Conservation (phyloP, 2,329 filamentous ascomycete genomes). For the Aspergillus melleus region DNA sequence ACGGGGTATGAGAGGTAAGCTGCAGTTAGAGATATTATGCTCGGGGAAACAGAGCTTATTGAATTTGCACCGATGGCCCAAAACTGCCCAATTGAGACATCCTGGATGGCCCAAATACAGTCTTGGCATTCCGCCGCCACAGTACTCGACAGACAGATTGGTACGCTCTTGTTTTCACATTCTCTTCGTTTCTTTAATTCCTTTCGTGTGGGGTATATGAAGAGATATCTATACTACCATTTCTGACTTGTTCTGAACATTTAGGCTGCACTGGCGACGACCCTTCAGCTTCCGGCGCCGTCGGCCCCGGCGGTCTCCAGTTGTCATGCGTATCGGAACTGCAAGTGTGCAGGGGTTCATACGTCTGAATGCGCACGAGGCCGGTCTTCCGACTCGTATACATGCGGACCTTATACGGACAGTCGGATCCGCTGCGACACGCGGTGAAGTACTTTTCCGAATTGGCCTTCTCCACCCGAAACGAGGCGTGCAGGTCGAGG, state of each 20-base stretch:
- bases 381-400: not conserved
- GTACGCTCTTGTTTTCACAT: not conserved
- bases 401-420: not conserved
- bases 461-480: slow-evolving; percentile 1
- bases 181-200: not conserved
- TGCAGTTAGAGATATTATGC: not conserved
- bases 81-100: not conserved
- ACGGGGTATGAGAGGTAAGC: not conserved
- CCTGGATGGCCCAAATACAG: not conserved
- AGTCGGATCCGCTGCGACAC: not conserved
- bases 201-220: not conserved
- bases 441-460: not conserved
- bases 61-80: not conserved
- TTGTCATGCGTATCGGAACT: not conserved
- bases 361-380: not conserved
- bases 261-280: not conserved
- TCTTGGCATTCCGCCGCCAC: not conserved
- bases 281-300: not conserved
- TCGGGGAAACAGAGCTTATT: too few relatives aligned
- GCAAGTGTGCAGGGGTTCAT: slow-evolving; percentile 2
- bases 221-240: not conserved
- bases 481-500: not conserved
- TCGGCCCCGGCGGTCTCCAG: not conserved
- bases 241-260: not conserved
- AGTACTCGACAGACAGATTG: not conserved